Base-by-base conservation (phyloP, 108 stramenopile species). In the Cylindrotheca closterium region DNA sequence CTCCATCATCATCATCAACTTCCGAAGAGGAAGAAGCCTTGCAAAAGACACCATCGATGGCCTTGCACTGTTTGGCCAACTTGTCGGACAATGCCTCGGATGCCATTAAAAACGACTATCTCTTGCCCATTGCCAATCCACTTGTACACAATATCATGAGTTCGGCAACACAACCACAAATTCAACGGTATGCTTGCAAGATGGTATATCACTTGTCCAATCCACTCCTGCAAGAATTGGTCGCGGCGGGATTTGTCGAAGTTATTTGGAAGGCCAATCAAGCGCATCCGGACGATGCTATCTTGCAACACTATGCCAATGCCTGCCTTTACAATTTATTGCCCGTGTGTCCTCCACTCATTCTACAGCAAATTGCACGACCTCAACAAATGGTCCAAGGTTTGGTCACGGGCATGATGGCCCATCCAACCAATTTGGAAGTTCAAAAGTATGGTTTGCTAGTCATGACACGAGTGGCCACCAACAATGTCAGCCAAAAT, bases 371-470 rank as follows among this genome's bases (percentile, higher is more conserved):
- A 21, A 22, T 22, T 18, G 50, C 5, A 4, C 50, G n/a, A 5
- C 50, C 50, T 4, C 37, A 42, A 42, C 37, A 42, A 42, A 37
- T 66, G 10, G 32, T 51, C n/a, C 30, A 50, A 31, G 29, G 51
- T 28, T 45, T 66, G 0, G n/a, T 66, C 8, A 22, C 51, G 3
- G 65, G 65, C 0, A 66, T 66, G 65, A 51, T 47, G 30, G 51
- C 51, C 17, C 7, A 37, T 60, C 27, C 55, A 8, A 24, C 32
- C 26, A 33, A 56, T 15, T 53, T 66, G 55, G 34, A 24, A 19
- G 45, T 66, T 24, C 65, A 66, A 24, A 50, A 55, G 45, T 66
- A 66, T 33, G 65, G 65, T 1, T 22, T 66, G 65, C 24, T 66
- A 18, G 65, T 66, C 2, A 33, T 66, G 45, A 56, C 25, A 18